These are phyloP conservation scores for Pyrenochaeta sp. DNA, from an alignment of 2,329 filamentous ascomycete species.

Conservation along the genomic window DNA sequence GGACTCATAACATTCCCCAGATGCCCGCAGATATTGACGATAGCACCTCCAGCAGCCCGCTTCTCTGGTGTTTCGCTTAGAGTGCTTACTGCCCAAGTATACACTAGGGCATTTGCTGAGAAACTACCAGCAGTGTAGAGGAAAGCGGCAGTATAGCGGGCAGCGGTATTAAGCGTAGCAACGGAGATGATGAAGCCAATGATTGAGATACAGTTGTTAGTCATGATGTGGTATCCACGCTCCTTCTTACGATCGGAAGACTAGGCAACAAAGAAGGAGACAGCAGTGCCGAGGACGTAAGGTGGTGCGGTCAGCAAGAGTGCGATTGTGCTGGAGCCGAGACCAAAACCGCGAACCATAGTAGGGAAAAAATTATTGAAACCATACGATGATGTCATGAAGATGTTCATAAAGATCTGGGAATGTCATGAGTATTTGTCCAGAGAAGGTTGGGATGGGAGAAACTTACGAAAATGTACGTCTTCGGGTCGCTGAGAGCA, in stretches of 20 bases:
- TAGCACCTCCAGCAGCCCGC: slow-evolving; percentile 45
- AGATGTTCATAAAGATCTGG: slow-evolving; percentile 21
- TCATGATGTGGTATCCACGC: slow-evolving; percentile 20
- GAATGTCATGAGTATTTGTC: not conserved
- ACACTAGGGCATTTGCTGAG: slow-evolving; percentile 47
- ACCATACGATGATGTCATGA: slow-evolving; percentile 13
- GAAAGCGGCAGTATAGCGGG: slow-evolving; percentile 36
- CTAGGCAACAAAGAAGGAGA: slow-evolving; percentile 20
- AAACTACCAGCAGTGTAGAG: slow-evolving; percentile 46
- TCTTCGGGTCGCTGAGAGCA: slow-evolving; percentile 13
- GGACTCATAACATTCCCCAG: slow-evolving; percentile 53
- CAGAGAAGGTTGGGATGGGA: not conserved
- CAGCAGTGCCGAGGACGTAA: slow-evolving; percentile 17
- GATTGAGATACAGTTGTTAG: slow-evolving; percentile 11
- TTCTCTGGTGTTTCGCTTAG: slow-evolving; percentile 52
- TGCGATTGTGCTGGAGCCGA: slow-evolving; percentile 13
- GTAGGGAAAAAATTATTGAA: slow-evolving; percentile 12
- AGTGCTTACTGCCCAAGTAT: slow-evolving; percentile 47
- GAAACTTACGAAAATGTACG: slow-evolving; percentile 8
- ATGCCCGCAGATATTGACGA: slow-evolving; percentile 51
- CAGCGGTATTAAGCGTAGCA: slow-evolving; percentile 18
- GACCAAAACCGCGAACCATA: slow-evolving; percentile 17
- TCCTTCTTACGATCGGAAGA: slow-evolving; percentile 17
- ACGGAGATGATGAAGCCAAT: slow-evolving; percentile 25
- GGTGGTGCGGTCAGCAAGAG: slow-evolving; percentile 19